These are phyloP conservation scores for Diaporthe amygdali DNA, from an alignment of 2,329 filamentous ascomycete genomes.

Conservation along the genomic window DNA sequence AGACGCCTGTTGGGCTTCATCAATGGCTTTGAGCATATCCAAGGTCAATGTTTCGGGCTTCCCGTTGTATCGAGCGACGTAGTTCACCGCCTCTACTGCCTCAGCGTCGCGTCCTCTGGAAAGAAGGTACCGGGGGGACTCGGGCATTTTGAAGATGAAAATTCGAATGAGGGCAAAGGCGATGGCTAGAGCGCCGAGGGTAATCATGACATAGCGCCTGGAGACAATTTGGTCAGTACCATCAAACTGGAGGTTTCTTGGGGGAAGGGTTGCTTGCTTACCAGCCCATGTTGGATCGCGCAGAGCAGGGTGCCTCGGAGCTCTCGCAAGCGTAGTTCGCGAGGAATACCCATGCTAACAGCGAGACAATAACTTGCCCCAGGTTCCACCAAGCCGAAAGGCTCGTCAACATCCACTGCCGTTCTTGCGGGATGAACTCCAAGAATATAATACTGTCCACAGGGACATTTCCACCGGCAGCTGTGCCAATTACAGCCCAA, in stretches of 20 bases:
- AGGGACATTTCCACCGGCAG: constrained; percentile 54
- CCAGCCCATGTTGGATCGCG: constrained; percentile 54
- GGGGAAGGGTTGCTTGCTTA: constrained; percentile 14
- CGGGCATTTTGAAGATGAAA: constrained; percentile 51
- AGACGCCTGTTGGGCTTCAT: constrained; percentile 12
- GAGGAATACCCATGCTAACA: constrained; percentile 51
- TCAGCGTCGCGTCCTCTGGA: constrained; percentile 49
- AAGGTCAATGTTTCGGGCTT: constrained; percentile 40
- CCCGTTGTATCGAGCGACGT: constrained; percentile 48
- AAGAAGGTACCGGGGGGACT: constrained; percentile 53
- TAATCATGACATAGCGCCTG: constrained; percentile 49
- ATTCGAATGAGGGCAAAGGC: constrained; percentile 49
- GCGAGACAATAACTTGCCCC: constrained; percentile 52
- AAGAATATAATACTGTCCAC: constrained; percentile 58
- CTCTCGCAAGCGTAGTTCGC: constrained; percentile 45
- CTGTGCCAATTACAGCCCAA: constrained; percentile 53
- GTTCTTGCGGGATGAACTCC: constrained; percentile 52
- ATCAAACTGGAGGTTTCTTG: not conserved
- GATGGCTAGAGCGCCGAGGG: constrained; percentile 49
- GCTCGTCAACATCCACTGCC: constrained; percentile 53
- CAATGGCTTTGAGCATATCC: constrained; percentile 40
- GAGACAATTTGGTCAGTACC: not conserved
- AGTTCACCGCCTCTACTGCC: constrained; percentile 52
- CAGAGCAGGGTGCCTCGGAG: constrained; percentile 42
- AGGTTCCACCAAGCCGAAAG: constrained; percentile 57